Conservation (phyloP, 805 yeast species). For the Cyberlindnera amylophila region DNA sequence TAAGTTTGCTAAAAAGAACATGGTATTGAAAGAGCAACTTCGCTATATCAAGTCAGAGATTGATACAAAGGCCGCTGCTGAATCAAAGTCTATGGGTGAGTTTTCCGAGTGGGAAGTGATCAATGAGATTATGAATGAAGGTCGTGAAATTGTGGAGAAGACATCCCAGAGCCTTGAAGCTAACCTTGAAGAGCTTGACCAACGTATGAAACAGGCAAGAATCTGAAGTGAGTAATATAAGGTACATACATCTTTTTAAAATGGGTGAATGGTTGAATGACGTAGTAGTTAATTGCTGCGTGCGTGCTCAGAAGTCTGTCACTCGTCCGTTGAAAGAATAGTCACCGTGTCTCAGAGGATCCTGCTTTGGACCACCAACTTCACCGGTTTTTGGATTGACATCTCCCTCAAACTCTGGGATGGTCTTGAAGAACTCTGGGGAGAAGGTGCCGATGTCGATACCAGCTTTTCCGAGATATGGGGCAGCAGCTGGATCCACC, state of each 20-base stretch:
- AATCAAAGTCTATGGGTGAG: slow-evolving; percentile 7
- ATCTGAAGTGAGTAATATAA: slow-evolving; percentile 4
- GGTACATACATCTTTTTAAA: too few species aligned
- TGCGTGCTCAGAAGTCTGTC: slow-evolving; percentile 81
- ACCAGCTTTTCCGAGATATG: slow-evolving; percentile 43
- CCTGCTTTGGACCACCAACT: slow-evolving; percentile 96
- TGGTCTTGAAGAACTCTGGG: slow-evolving; percentile 67
- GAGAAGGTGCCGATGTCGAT: slow-evolving; percentile 65
- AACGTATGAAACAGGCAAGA: slow-evolving; percentile 7
- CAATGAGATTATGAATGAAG: slow-evolving; percentile 30
- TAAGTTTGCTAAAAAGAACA: slow-evolving; percentile 28
- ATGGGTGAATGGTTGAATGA: too few species aligned
- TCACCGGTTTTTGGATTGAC: slow-evolving; percentile 93
- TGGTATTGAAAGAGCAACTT: slow-evolving; percentile 28
- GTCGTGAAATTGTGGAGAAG: slow-evolving; percentile 28
- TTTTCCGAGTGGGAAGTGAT: slow-evolving; percentile 31
- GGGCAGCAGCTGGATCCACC: slow-evolving; percentile 30
- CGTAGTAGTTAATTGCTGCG: too few species aligned
- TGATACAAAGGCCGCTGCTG: slow-evolving; percentile 3
- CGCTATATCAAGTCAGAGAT: slow-evolving; percentile 28
- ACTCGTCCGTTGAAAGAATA: slow-evolving; percentile 96
- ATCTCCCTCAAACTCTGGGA: slow-evolving; percentile 95
- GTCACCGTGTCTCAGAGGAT: slow-evolving; percentile 86
- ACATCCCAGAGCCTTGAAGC: slow-evolving; percentile 17
- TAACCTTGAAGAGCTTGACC: slow-evolving; percentile 22